Conservation (phyloP, 768 basidiomycete species). For the Sarcodon aspratus region DNA sequence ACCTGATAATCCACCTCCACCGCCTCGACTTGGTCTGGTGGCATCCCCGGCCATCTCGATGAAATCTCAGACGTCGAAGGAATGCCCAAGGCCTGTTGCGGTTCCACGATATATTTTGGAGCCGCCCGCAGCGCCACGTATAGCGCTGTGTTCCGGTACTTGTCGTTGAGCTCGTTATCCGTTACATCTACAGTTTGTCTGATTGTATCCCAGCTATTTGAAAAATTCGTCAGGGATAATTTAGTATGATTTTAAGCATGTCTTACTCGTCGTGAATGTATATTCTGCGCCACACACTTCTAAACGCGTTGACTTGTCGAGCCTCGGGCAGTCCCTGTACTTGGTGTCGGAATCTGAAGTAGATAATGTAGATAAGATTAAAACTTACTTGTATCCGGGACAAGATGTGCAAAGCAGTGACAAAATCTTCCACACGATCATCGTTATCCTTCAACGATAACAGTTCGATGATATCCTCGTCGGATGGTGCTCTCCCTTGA, state of each 20-base stretch:
- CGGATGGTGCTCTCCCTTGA: conserved; percentile 59
- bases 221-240: neutral
- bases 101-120: conserved; percentile 38
- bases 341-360: neutral
- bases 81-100: conserved; percentile 44
- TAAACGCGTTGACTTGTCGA: conserved; percentile 56
- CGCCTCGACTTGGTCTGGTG: conserved; percentile 49
- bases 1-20: conserved; percentile 47
- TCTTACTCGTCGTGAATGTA: conserved; percentile 80
- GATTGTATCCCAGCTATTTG: conserved; percentile 63
- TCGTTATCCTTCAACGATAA: conserved; percentile 77
- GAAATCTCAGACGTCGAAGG: conserved; percentile 50
- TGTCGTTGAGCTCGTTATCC: conserved; percentile 62
- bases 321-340: conserved; percentile 57
- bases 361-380: neutral
- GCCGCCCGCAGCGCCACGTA: conserved; percentile 53
- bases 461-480: conserved; percentile 78
- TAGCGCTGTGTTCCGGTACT: conserved; percentile 66
- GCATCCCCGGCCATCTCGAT: conserved; percentile 67
- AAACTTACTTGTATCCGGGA: conserved; percentile 37
- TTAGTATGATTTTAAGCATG: neutral
- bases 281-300: conserved; percentile 78
- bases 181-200: conserved; percentile 64
- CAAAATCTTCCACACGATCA: conserved; percentile 48
- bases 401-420: conserved; percentile 58